Conservation (phyloP, 2,329 filamentous ascomycete genomes). For the Aspergillus phoenicis region DNA sequence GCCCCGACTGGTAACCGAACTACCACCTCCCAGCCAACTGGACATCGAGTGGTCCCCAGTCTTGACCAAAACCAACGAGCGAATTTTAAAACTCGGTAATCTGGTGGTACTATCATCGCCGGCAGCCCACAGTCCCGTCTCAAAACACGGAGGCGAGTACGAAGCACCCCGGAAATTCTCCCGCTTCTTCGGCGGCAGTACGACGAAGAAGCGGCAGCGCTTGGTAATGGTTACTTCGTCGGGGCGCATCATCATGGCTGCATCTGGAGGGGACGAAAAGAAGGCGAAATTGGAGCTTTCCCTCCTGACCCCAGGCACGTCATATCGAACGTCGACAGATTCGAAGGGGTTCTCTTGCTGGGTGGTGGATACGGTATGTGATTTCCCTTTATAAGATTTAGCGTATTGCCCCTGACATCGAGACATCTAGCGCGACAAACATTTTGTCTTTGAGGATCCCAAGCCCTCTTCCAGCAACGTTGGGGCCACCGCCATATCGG, state of each 20-base stretch:
- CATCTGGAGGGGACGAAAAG: conserved; percentile 92
- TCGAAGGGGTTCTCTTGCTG: conserved; percentile 85
- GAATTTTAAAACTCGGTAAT: conserved; percentile 92
- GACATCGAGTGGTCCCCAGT: conserved; percentile 99
- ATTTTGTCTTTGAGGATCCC: conserved; percentile 91
- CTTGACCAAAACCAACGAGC: conserved; percentile 84
- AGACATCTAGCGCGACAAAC: conserved; percentile 71
- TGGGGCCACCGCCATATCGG: conserved; percentile 67
- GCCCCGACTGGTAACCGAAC: conserved; percentile 84
- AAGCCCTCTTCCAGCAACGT: conserved; percentile 69
- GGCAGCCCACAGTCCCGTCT: conserved; percentile 71
- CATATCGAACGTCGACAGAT: conserved; percentile 79
- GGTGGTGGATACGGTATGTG: conserved; percentile 89
- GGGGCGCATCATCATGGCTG: conserved; percentile 84
- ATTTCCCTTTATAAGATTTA: conserved; percentile 13
- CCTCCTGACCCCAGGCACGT: conserved; percentile 72
- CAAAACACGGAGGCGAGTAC: conserved; percentile 67
- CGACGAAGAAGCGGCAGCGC: conserved; percentile 87
- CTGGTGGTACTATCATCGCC: conserved; percentile 80
- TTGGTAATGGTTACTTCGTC: conserved; percentile 94
- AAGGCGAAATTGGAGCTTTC: conserved; percentile 90
- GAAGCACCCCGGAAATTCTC: conserved; percentile 82
- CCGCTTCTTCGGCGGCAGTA: conserved; percentile 88
- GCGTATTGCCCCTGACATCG: conserved; percentile 33
- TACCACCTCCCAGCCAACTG: conserved; percentile 92